Percentiles rank a stretch among this genome's conserved stretches.
These are phyloP conservation scores for Lagenaria siceraria DNA, from an alignment of 306 rosid species.

Conservation along the genomic window DNA sequence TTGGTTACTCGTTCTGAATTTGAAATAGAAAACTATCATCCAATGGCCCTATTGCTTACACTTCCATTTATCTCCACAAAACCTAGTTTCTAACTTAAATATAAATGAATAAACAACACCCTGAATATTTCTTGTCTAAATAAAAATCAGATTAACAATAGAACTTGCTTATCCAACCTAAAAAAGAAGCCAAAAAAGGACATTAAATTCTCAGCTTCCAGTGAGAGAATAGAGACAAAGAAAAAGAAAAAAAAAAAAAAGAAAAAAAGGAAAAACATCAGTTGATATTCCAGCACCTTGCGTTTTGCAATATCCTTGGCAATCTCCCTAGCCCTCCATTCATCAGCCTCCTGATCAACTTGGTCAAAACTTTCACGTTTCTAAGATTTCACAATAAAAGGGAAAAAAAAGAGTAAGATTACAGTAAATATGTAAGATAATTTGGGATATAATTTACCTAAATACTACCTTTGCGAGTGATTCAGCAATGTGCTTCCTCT, in stretches of 20 bases:
- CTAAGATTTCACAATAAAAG: slow-evolving; percentile 24
- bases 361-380: slow-evolving; percentile 39
- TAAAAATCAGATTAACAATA: not conserved
- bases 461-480: slow-evolving; percentile 45
- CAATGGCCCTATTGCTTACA: not conserved
- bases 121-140: not conserved
- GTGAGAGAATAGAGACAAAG: not conserved
- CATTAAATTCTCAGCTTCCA: not conserved
- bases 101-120: not conserved
- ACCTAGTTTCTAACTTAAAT: not conserved
- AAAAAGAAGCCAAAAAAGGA: not conserved
- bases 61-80: not conserved
- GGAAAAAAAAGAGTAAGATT: slow-evolving; percentile 4
- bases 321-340: slow-evolving; percentile 81
- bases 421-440: not conserved
- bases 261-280: not conserved
- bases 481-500: slow-evolving; percentile 50
- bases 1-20: not conserved
- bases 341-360: slow-evolving; percentile 75
- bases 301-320: slow-evolving; percentile 66
- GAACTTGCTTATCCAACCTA: not conserved
- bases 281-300: slow-evolving; percentile 37
- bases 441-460: not conserved
- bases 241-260: no score
- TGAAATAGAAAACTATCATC: not conserved